Percentiles rank a stretch among this genome's conserved stretches.
phyloP scores from a whole-genome alignment of 441 rosid species.

The Geranium incanum region DNA sequence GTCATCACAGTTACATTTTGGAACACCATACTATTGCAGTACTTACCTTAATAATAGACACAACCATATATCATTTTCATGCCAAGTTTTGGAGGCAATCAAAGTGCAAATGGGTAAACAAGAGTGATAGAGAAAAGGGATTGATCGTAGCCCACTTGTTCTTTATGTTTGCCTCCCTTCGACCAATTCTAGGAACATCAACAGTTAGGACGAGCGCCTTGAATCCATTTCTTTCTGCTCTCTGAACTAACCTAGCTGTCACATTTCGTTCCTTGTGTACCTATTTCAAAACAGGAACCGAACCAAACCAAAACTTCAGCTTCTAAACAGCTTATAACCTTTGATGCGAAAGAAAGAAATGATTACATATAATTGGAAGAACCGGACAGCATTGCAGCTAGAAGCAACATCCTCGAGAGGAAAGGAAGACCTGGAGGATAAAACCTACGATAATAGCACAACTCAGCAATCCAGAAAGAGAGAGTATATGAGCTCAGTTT shows the following conservation, averaged over 20 bases:
- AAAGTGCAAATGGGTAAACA: no score
- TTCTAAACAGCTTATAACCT: background rate
- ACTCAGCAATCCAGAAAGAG: background rate
- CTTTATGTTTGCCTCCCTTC: conserved; percentile 47
- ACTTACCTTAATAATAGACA: no score
- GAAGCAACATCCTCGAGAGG: conserved; percentile 93
- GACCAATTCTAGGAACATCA: conserved; percentile 91
- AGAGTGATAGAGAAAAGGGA: no score
- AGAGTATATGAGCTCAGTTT: conserved; percentile 4
- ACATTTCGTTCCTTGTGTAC: conserved; percentile 75
- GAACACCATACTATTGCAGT: no score
- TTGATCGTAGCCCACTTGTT: no score
- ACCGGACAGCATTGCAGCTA: conserved; percentile 81
- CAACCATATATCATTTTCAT: no score
- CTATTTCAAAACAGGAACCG: conserved; percentile 25
- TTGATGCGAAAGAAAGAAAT: background rate
- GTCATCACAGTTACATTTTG: conserved; percentile 5
- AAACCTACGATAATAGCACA: conserved; percentile 36
- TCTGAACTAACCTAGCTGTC: conserved; percentile 72
- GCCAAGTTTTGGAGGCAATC: no score
- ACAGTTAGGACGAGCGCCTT: conserved; percentile 93
- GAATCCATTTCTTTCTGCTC: conserved; percentile 93
- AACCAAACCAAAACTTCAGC: background rate
- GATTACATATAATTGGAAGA: conserved; percentile 83
- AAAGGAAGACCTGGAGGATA: conserved; percentile 84